These are phyloP conservation scores for Fagopyrum tataricum DNA, from an alignment of 148 eudicot species.

Conservation along the genomic window DNA sequence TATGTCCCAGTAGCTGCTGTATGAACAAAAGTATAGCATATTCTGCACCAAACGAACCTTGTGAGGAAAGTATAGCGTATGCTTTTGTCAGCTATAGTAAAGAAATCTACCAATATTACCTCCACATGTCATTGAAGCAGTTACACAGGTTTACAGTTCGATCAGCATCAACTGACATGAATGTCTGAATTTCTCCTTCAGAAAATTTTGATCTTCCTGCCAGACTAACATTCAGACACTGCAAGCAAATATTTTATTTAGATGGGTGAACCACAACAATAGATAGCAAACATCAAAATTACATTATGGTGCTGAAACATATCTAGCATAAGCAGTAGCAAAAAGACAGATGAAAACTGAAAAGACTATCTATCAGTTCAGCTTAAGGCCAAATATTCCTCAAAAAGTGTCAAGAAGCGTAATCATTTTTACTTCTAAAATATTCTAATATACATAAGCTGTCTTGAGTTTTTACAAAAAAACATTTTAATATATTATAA, in stretches of 20 bases:
- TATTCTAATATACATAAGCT: background rate
- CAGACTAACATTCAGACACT: slow-evolving; percentile 73
- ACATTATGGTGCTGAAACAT: background rate
- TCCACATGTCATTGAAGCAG: slow-evolving; percentile 97
- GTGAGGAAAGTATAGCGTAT: no score
- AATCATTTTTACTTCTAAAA: background rate
- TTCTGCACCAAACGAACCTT: no score
- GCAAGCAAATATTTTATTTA: slow-evolving; percentile 13
- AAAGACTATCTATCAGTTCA: background rate
- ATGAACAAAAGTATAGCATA: no score
- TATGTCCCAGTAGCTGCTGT: no score
- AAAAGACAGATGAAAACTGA: background rate
- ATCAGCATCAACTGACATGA: slow-evolving; percentile 98
- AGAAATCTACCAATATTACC: slow-evolving; percentile 33
- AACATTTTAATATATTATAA: background rate
- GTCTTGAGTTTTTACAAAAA: background rate
- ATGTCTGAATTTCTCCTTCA: slow-evolving; percentile 93
- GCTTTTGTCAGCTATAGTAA: background rate
- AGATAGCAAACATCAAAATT: background rate
- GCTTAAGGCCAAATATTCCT: background rate
- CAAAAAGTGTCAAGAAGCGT: background rate
- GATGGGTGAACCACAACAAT: background rate
- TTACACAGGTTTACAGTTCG: slow-evolving; percentile 79
- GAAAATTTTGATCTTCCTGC: slow-evolving; percentile 75
- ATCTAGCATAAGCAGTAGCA: background rate